phyloP scores from a whole-genome alignment of 345 rosid species.

The Populus davidiana region DNA sequence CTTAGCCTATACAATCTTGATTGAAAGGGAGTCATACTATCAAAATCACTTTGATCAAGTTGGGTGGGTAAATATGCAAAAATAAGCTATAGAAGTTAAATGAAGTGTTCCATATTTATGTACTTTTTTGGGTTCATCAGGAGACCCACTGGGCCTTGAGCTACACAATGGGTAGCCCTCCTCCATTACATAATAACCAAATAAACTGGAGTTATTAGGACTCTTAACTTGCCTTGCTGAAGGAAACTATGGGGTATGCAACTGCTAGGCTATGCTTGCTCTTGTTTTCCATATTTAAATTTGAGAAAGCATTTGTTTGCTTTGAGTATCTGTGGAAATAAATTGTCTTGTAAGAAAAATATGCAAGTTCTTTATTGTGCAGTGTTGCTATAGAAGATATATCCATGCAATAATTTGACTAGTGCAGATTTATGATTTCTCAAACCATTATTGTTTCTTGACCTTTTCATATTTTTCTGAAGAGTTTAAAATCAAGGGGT shows the following conservation, averaged over 20 bases:
- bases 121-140: background rate
- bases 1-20: background rate
- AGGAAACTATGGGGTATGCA: too few relatives aligned
- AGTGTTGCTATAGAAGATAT: background rate
- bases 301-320: background rate
- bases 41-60: background rate
- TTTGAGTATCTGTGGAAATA: background rate
- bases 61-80: background rate
- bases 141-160: too few relatives aligned
- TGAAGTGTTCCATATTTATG: background rate
- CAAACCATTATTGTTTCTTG: constrained; percentile 7
- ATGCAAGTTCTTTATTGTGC: background rate
- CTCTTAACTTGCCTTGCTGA: too few relatives aligned
- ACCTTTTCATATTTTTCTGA: constrained; percentile 3
- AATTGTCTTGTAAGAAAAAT: background rate
- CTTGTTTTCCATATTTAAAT: too few relatives aligned
- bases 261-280: too few relatives aligned
- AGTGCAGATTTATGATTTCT: constrained; percentile 1
- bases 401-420: background rate
- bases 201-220: too few relatives aligned
- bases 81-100: background rate
- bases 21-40: background rate
- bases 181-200: too few relatives aligned
- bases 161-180: too few relatives aligned
- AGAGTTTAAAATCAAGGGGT: constrained; percentile 91